Conservation (phyloP, 441 rosid species). For the Gossypium davidsonii region DNA sequence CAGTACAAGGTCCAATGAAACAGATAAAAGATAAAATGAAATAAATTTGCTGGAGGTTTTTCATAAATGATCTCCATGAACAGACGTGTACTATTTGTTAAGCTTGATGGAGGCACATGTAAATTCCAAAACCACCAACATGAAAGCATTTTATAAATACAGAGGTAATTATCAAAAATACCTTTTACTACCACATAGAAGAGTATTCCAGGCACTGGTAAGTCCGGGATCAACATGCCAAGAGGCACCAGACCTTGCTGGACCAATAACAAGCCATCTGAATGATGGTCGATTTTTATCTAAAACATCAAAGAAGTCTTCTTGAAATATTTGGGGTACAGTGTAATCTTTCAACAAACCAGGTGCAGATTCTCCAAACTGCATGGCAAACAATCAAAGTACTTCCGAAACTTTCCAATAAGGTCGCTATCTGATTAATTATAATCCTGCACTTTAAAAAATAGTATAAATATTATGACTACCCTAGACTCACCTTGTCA, state of each 20-base stretch:
- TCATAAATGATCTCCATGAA: neutral
- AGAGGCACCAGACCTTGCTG: slow-evolving; percentile 96
- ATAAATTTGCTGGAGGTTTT: neutral
- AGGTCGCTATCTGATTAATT: neutral
- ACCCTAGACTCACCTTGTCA: slow-evolving; percentile 43
- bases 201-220: slow-evolving; percentile 97
- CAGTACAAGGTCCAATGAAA: neutral
- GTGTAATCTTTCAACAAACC: slow-evolving; percentile 68
- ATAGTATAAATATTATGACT: neutral
- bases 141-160: neutral
- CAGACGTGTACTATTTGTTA: neutral
- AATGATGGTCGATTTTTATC: slow-evolving; percentile 68
- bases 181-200: slow-evolving; percentile 91
- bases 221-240: slow-evolving; percentile 99
- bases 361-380: slow-evolving; percentile 87
- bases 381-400: slow-evolving; percentile 17
- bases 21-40: neutral
- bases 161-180: slow-evolving; percentile 17
- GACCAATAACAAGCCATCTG: slow-evolving; percentile 93
- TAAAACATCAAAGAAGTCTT: slow-evolving; percentile 76
- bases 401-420: neutral
- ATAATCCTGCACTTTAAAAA: neutral
- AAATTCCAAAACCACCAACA: neutral
- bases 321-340: slow-evolving; percentile 80
- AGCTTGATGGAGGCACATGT: neutral